Base-by-base conservation (phyloP, 2,329 filamentous ascomycete genomes). In the Colletotrichum sp. region DNA sequence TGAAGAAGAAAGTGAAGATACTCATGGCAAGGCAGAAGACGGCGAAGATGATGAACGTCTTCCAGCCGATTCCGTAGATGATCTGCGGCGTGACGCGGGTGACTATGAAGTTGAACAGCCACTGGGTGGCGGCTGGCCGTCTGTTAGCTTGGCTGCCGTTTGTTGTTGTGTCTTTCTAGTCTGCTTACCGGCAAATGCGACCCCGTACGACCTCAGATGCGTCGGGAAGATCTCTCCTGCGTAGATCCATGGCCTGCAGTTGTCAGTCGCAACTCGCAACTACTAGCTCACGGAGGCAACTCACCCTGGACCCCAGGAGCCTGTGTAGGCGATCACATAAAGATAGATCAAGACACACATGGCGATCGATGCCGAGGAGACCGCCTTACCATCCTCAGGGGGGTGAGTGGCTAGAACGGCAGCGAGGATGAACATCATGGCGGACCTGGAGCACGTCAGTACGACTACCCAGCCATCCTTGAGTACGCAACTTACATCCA, bases 61-160 rank as follows among this genome's bases (percentile, higher is more conserved):
- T 83, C 87, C 87, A 89, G 2, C 85, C 85, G 8, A 89, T 83
- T 13, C 87, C 86, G 1, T 81, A 80, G 57, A 89, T 84, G 15
- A 88, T 84, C 68, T 88, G 87, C 0, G 89, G 89, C 3, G 88
- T 90, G 15, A 85, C 82, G 36, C 89, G 84, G 0, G 85, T 82
- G 80, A 89, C 88, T 29, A 86, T 82, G 81, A 89, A 90, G 81
- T 89, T 89, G 80, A 86, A 89, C 2, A 88, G 81, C 88, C 88
- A 90, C 78, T 90, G 88, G 0, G 86, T 87, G 1, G 86, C 83
- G 9, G 88, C 52, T 57, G 52, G 12, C 0, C 1, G 8, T 1
- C 7, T 5, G 34, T 36, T 5, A 36, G 34, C 34, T 36, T 36
- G 15, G 7, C 15, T 5, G 1, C 34, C 0, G 13, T 2, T 16